Percentiles rank a stretch among this genome's conserved stretches.
phyloP scores from a whole-genome alignment of 768 basidiomycete genomes.

The Psilocybe sp. region DNA sequence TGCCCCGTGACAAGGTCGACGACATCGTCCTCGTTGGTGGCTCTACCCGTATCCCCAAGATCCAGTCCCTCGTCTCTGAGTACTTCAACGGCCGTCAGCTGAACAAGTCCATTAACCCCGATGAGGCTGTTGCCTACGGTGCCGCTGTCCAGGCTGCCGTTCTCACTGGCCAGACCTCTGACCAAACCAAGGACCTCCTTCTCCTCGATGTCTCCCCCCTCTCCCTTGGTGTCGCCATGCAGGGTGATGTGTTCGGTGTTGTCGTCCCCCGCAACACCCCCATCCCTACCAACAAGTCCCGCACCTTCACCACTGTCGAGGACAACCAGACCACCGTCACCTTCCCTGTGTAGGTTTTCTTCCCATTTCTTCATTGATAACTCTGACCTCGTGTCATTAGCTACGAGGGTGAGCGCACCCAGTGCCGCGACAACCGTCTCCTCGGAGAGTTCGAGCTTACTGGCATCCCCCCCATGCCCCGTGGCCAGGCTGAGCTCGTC shows the following conservation, averaged over 20 bases:
- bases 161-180: slow-evolving; percentile 96
- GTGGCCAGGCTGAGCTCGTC: slow-evolving; percentile 98
- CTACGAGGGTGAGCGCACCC: slow-evolving; percentile 99
- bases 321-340: slow-evolving; percentile 99
- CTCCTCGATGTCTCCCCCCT: slow-evolving; percentile 98
- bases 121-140: slow-evolving; percentile 99
- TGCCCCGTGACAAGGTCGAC: slow-evolving; percentile 94
- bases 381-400: slow-evolving; percentile 27
- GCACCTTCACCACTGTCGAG: slow-evolving; percentile 99
- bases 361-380: slow-evolving; percentile 2
- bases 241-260: slow-evolving; percentile 99
- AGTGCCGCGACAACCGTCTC: slow-evolving; percentile 98
- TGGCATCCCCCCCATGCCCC: slow-evolving; percentile 98
- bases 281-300: slow-evolving; percentile 98
- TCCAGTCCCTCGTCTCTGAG: slow-evolving; percentile 96
- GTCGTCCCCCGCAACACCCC: slow-evolving; percentile 99
- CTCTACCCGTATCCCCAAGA: slow-evolving; percentile 99
- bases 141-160: slow-evolving; percentile 99
- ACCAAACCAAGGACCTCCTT: slow-evolving; percentile 97
- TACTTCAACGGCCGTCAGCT: slow-evolving; percentile 97
- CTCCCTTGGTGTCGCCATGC: slow-evolving; percentile 99
- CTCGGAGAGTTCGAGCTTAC: slow-evolving; percentile 99
- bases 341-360: slow-evolving; percentile 83
- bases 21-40: slow-evolving; percentile 99
- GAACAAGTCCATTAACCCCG: slow-evolving; percentile 99